Conservation (phyloP, 768 basidiomycete genomes). For the Lepiota venenata region DNA sequence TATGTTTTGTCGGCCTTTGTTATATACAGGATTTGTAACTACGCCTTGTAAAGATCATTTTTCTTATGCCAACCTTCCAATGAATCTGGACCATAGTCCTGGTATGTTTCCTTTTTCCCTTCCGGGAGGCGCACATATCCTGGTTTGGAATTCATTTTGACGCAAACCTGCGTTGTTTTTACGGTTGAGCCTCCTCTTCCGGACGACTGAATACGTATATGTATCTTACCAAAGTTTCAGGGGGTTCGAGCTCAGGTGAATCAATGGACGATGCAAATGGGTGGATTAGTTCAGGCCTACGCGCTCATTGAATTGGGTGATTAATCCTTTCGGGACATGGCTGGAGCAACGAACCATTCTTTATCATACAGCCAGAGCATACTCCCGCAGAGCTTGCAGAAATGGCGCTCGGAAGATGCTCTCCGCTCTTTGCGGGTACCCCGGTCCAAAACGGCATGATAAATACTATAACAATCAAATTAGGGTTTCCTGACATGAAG, state of each 20-base stretch:
- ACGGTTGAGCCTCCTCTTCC: background rate
- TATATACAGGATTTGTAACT: background rate
- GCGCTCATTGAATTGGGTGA: background rate
- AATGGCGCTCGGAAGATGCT: constrained; percentile 56
- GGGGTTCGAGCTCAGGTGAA: constrained; percentile 48
- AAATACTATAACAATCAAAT: constrained; percentile 35
- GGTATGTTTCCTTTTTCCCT: constrained; percentile 45
- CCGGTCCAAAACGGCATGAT: constrained; percentile 59
- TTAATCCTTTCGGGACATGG: background rate
- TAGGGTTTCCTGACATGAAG: background rate
- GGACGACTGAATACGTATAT: background rate
- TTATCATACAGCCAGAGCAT: constrained; percentile 68
- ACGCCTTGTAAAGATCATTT: constrained; percentile 35
- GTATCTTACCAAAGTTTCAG: constrained; percentile 45
- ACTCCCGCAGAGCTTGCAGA: constrained; percentile 59
- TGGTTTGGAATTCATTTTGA: constrained; percentile 49
- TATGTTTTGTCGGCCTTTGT: too few relatives aligned
- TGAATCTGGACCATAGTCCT: constrained; percentile 40
- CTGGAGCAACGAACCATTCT: constrained; percentile 36
- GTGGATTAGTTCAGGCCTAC: constrained; percentile 61
- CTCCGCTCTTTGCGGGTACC: constrained; percentile 45
- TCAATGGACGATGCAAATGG: constrained; percentile 71
- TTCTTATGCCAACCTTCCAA: constrained; percentile 62
- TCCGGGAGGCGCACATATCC: constrained; percentile 61
- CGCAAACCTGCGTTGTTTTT: constrained; percentile 34